phyloP scores from a whole-genome alignment of 768 basidiomycete species.

The Suillus cothurnatus region DNA sequence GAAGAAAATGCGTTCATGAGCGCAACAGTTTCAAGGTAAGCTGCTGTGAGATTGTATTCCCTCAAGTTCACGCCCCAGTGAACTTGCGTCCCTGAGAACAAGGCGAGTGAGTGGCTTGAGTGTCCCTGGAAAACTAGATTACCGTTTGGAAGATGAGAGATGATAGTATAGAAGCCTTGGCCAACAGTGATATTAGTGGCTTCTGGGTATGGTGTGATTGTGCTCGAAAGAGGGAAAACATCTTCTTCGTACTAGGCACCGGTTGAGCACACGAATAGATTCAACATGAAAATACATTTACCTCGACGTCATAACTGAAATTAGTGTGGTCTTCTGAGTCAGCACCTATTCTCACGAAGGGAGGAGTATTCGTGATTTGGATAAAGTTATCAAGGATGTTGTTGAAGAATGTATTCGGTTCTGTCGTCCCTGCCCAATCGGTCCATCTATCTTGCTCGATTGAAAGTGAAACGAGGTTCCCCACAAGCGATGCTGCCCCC shows the following conservation, averaged over 20 bases:
- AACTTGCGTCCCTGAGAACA: slow-evolving; percentile 53
- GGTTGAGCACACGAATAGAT: neutral
- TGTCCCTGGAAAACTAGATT: slow-evolving; percentile 14
- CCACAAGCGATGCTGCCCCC: slow-evolving; percentile 39
- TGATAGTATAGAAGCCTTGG: slow-evolving; percentile 54
- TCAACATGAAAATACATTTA: slow-evolving; percentile 19
- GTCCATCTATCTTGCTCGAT: slow-evolving; percentile 73
- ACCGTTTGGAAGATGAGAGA: slow-evolving; percentile 56
- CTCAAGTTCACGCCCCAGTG: slow-evolving; percentile 74
- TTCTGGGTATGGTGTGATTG: slow-evolving; percentile 65
- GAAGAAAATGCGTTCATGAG: slow-evolving; percentile 52
- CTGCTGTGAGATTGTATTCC: slow-evolving; percentile 49
- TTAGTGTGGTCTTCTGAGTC: slow-evolving; percentile 60
- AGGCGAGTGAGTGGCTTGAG: neutral
- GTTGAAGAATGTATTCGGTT: slow-evolving; percentile 59
- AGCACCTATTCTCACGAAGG: slow-evolving; percentile 62
- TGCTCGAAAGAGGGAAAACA: slow-evolving; percentile 49
- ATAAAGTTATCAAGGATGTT: slow-evolving; percentile 61
- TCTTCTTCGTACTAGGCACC: slow-evolving; percentile 44
- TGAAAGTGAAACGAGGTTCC: slow-evolving; percentile 61
- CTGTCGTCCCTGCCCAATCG: slow-evolving; percentile 60
- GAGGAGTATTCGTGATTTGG: slow-evolving; percentile 50
- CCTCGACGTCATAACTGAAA: slow-evolving; percentile 51
- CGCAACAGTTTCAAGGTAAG: slow-evolving; percentile 47
- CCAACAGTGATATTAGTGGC: slow-evolving; percentile 61